A percentile compares a stretch with the other conserved stretches of the same genome.
phyloP scores from a whole-genome alignment of 306 rosid species.

The Rosa multiflora region DNA sequence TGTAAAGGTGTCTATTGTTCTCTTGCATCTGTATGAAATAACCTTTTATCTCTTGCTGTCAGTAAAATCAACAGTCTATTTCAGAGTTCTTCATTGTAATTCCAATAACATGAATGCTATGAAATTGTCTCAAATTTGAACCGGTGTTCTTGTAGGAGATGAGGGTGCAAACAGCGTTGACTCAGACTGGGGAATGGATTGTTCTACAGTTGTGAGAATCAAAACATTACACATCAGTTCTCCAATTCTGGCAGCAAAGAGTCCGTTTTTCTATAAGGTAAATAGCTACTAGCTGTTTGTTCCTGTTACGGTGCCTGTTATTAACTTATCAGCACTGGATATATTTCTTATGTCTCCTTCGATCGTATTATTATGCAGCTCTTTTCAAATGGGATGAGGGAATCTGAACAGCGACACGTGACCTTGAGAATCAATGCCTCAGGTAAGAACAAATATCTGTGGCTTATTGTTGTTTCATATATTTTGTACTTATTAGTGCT shows the following conservation, averaged over 20 bases:
- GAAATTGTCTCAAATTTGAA: not conserved
- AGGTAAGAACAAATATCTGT: conserved; percentile 43
- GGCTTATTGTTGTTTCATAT: not conserved
- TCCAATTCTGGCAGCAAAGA: conserved; percentile 98
- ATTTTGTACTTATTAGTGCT: not conserved
- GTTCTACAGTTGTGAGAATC: conserved; percentile 67
- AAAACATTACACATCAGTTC: conserved; percentile 90
- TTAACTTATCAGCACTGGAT: conserved; percentile 11
- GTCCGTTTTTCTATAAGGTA: conserved; percentile 97
- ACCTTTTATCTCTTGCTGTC: conserved; percentile 6
- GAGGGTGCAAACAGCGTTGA: conserved; percentile 77
- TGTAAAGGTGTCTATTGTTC: not conserved
- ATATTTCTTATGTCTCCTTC: conserved; percentile 15
- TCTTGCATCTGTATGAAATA: not conserved
- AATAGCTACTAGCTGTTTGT: not conserved
- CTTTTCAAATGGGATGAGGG: conserved; percentile 97
- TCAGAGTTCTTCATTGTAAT: not conserved
- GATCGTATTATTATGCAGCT: conserved; percentile 44
- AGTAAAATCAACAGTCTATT: not conserved
- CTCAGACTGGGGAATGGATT: conserved; percentile 78
- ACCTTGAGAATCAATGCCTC: conserved; percentile 84
- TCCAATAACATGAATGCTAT: not conserved
- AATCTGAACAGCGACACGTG: conserved; percentile 89
- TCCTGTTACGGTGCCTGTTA: not conserved
- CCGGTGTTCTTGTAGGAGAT: conserved; percentile 55